Percentiles rank a stretch among this genome's conserved stretches.
Evolutionary conservation across 257 asterid species (phyloP).

Genomic region (Solanum peruvianum): DNA sequence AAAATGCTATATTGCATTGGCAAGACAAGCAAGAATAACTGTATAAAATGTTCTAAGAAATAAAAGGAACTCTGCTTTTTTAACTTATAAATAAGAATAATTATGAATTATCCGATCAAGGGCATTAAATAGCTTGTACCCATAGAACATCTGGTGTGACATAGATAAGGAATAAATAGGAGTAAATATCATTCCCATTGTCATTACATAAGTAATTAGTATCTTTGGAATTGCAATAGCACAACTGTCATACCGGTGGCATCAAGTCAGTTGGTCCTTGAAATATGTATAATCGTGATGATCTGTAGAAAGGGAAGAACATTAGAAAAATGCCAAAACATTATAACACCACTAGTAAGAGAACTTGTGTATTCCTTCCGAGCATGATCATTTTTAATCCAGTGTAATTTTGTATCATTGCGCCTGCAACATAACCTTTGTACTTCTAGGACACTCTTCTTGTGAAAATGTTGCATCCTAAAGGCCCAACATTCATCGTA

Average conservation of each 20-base stretch:
- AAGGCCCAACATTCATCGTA: not conserved
- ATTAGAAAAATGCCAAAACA: not conserved
- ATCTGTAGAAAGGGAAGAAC: conserved; percentile 33
- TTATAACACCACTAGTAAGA: not conserved
- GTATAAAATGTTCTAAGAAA: not conserved
- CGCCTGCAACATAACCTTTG: not conserved
- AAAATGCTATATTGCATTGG: not conserved
- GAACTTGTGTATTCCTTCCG: not conserved
- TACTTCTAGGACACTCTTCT: not conserved
- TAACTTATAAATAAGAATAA: not conserved
- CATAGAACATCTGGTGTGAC: not conserved
- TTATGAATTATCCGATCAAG: not conserved
- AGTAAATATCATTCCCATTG: not conserved
- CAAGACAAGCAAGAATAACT: not conserved
- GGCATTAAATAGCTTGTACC: not conserved
- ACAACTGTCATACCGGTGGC: conserved; percentile 59
- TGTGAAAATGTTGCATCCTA: not conserved
- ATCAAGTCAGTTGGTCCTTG: conserved; percentile 92
- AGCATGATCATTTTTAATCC: not conserved
- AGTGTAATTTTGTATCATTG: not conserved
- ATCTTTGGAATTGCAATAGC: not conserved
- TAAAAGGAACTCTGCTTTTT: not conserved
- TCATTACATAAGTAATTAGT: not conserved
- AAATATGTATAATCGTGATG: conserved; percentile 82
- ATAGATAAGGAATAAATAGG: not conserved